Evolutionary conservation across 345 rosid genomes (phyloP).

Genomic region (Rhizophora mangle): DNA sequence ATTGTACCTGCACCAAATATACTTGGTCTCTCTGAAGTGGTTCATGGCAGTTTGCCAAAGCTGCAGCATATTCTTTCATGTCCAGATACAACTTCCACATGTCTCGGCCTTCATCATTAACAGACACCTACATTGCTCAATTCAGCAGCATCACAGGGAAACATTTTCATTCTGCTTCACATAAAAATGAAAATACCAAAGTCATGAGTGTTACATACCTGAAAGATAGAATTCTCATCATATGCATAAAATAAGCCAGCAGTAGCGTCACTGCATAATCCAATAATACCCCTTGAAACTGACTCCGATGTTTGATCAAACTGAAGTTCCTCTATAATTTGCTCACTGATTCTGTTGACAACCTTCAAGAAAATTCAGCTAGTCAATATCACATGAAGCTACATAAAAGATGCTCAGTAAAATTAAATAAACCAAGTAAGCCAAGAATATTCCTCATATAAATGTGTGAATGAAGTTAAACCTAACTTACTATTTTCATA

Average conservation of each 20-base stretch:
- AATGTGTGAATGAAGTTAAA: too few species aligned
- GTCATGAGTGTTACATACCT: conserved; percentile 45
- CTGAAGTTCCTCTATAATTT: conserved; percentile 93
- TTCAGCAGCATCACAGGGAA: conserved; percentile 2
- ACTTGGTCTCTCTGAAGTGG: conserved; percentile 97
- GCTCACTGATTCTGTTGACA: conserved; percentile 95
- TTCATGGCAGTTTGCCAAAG: conserved; percentile 83
- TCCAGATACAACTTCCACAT: conserved; percentile 99
- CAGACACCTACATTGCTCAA: conserved; percentile 60
- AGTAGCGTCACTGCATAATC: conserved; percentile 94
- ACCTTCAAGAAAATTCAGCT: conserved; percentile 45
- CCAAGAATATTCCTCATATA: not conserved
- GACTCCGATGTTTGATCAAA: conserved; percentile 91
- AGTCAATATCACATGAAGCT: not conserved
- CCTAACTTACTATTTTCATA: not conserved
- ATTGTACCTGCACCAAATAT: conserved; percentile 82
- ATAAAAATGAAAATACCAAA: conserved; percentile 16
- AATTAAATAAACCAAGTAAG: not conserved
- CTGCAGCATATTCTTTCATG: conserved; percentile 93
- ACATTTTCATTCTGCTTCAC: conserved; percentile 6
- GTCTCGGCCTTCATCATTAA: conserved; percentile 89
- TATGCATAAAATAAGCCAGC: conserved; percentile 97
- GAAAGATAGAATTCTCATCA: conserved; percentile 92
- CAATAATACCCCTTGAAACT: conserved; percentile 79
- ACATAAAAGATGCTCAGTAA: too few species aligned